Evolutionary conservation across 257 asterid species (phyloP), one percentile per base, ranked within the genome.

Genomic region (Solanum ahanhuiri): DNA sequence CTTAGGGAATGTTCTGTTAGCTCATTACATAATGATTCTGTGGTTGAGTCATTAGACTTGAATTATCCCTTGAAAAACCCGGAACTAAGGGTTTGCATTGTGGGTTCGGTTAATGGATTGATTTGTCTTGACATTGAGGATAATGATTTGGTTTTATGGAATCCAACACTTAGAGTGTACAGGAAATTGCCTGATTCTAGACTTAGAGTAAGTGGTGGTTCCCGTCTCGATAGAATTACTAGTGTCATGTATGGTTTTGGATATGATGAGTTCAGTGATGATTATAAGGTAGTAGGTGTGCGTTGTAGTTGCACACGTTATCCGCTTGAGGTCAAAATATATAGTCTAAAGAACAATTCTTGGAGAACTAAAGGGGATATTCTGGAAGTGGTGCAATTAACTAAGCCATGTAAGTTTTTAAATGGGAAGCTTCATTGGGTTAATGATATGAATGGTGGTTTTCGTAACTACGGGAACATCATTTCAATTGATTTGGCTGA

Each of bases 81-180:
- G 2, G 12, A 14, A 15, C 75, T 60, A 17, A 12, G 28, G 9
- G 75, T 60, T 35, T 63, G 89, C 88, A 63, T 88, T 20, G 88
- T 89, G 88, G 95, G 95, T 66, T 90, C 92, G 31, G 90, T 91
- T 54, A 90, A 94, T 84, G 96, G 95, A 17, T 73, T 92, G 81
- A 57, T 92, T 43, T 92, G 93, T 86, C 51, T 91, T 12, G 83
- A 41, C 2, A 6, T 86, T 64, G 87, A 87, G 28, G 34, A 63
- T 28, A 72, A 88, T 33, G 84, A 87, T 12, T 54, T 93, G 82
- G 39, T 88, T 37, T 33, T 94, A 37, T 91, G 91, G 92, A 93
- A 93, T 83, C 96, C 95, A 12, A 28, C 92, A 14, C 82, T 90
- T 2, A 90, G 89, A 81, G 66, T 77, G 20, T 90, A 66, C 85